Evolutionary conservation across 2,329 filamentous ascomycete genomes (phyloP), one percentile per base, ranked within the genome.

Genomic region (Tetracladium maxilliforme): DNA sequence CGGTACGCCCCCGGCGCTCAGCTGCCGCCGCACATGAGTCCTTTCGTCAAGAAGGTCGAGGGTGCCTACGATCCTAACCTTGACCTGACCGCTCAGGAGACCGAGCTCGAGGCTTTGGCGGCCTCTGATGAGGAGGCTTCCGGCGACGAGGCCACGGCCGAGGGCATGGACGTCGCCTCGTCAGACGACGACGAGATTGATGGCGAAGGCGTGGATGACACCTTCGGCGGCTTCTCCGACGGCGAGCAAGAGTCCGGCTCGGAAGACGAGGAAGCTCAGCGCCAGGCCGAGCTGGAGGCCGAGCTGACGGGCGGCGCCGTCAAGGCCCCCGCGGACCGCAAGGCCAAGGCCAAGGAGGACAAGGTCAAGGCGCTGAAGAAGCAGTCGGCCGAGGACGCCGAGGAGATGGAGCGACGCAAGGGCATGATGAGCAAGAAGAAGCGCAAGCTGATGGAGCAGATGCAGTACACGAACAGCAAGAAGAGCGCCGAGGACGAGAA

Each of bases 381-480:
- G 58, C 75, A 80, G 53, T 68, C 71, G 18, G 68, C 71, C 31
- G 64, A 73, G 42, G 80, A 90, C 45, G 74, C 78, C 4, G 90
- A 95, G 52, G 86, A 95, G 42, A 54, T 92, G 30, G 84, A 93
- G 52, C 68, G 87, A 34, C 77, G 82, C 49, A 94, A 93, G 70
- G 90, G 92, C 59, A 98, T 98, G 90, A 75, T 95, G 62, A 81
- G 79, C 52, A 81, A 92, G 53, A 90, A 92, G 70, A 98, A 95
- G 73, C 68, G 90, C 43, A 94, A 94, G 72, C 60, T 94, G 43
- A 78, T 87, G 38, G 90, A 95, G 62, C 90, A 94, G 61, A 98
- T 98, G 82, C 66, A 84, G 45, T 92, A 92, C 55, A 84, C 74
- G 33, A 93, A 94, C 54, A 86, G 77, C 56, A 86, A 90, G 66